These are phyloP conservation scores for Trichosporon faecale DNA, from an alignment of 1,284 basidiomycete genomes.

Conservation along the genomic window DNA sequence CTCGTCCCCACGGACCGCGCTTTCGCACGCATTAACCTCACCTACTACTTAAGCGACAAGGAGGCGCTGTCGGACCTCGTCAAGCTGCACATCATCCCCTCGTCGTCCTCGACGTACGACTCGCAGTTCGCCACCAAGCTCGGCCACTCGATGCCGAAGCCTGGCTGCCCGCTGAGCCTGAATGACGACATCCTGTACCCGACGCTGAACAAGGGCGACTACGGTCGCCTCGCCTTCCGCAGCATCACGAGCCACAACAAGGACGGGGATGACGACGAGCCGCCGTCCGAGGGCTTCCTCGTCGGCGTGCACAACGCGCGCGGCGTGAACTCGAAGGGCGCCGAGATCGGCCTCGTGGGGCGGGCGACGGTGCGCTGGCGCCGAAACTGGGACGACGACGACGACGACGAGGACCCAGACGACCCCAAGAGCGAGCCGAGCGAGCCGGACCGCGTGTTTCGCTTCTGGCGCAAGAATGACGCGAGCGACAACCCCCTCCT, in stretches of 20 bases:
- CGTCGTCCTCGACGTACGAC: neutral
- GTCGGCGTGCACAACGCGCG: conserved; percentile 89
- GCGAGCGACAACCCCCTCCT: neutral
- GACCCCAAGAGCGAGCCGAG: neutral
- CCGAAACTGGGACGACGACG: conserved; percentile 31
- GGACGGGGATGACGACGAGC: conserved; percentile 32
- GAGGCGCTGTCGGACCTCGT: conserved; percentile 67
- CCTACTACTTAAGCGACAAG: conserved; percentile 65
- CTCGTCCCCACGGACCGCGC: conserved; percentile 89
- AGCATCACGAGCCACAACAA: conserved; percentile 29
- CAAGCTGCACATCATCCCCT: conserved; percentile 81
- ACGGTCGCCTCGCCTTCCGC: conserved; percentile 78
- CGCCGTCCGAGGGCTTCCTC: conserved; percentile 55
- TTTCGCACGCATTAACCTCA: conserved; percentile 84
- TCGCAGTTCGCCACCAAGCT: neutral
- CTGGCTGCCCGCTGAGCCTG: conserved; percentile 64
- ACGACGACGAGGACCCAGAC: neutral
- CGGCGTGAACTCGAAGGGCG: conserved; percentile 65
- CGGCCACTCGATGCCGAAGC: conserved; percentile 18
- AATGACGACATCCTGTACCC: conserved; percentile 68
- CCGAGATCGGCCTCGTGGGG: conserved; percentile 75
- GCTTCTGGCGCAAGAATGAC: neutral
- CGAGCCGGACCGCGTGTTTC: neutral
- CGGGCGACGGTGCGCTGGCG: conserved; percentile 62
- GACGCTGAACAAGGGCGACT: conserved; percentile 66